Evolutionary conservation across 2,329 filamentous ascomycete species (phyloP).

Genomic region (Didymella keratinophila): DNA sequence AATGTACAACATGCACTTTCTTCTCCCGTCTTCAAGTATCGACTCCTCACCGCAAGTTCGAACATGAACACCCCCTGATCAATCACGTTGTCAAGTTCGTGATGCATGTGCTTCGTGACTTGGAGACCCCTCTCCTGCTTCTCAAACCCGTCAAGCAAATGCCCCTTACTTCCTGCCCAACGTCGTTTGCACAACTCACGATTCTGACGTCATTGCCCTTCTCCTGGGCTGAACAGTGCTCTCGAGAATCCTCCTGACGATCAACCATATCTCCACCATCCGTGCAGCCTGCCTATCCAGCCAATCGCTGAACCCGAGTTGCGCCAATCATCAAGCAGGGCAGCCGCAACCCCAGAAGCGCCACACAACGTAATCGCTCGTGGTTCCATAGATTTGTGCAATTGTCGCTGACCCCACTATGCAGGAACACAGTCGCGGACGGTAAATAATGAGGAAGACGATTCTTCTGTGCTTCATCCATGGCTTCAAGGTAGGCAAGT

Average conservation of each 20-base stretch:
- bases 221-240: not conserved
- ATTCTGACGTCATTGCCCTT: no score
- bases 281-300: not conserved
- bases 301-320: constrained; percentile 6
- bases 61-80: no score
- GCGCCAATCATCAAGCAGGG: constrained; percentile 25
- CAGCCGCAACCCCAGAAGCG: constrained; percentile 27
- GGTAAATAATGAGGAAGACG: constrained; percentile 73
- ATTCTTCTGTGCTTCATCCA: constrained; percentile 84
- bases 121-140: no score
- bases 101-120: no score
- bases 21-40: no score
- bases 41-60: no score
- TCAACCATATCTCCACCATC: not conserved
- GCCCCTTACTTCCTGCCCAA: no score
- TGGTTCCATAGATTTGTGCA: constrained; percentile 1
- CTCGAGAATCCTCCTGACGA: constrained; percentile 13
- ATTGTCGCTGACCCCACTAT: constrained; percentile 32
- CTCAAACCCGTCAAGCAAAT: no score
- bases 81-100: no score
- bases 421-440: constrained; percentile 44
- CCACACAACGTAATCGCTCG: constrained; percentile 31
- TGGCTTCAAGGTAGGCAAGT: constrained; percentile 74
- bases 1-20: no score
- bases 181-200: no score